phyloP scores from a whole-genome alignment of 192 early-diverging fungal genomes.

The Coemansia sp. region DNA sequence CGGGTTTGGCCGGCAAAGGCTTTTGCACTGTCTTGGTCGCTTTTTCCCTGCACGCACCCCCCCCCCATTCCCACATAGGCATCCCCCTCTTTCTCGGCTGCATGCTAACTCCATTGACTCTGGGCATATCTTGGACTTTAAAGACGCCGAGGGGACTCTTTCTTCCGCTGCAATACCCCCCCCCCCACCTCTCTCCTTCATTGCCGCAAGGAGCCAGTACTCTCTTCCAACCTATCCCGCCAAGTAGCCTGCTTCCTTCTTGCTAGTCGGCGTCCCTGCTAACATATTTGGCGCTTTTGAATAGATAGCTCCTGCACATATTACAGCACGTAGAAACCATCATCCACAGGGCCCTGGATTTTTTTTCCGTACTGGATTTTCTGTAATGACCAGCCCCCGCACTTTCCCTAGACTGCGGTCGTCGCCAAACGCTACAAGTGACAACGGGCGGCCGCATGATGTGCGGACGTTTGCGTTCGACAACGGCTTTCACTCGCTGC shows the following conservation, averaged over 20 bases:
- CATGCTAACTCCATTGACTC: too few relatives aligned
- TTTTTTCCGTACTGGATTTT: background rate
- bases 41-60: too few relatives aligned
- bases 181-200: background rate
- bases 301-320: background rate
- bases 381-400: conserved; percentile 26
- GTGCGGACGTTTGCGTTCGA: conserved; percentile 17
- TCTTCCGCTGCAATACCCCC: background rate
- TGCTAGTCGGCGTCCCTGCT: background rate
- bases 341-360: background rate
- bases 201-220: background rate
- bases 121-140: too few relatives aligned
- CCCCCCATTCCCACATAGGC: too few relatives aligned
- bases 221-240: background rate
- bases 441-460: conserved; percentile 3
- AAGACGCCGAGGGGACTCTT: background rate
- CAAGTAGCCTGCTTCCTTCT: background rate
- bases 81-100: too few relatives aligned
- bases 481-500: conserved; percentile 30
- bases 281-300: background rate
- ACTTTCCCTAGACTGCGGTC: conserved; percentile 33
- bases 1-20: too few relatives aligned
- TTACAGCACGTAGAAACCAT: conserved; percentile 1
- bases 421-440: conserved; percentile 24
- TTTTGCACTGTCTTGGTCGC: too few relatives aligned